Base-by-base conservation (phyloP, 306 rosid genomes). In the Crotalaria pallida region DNA sequence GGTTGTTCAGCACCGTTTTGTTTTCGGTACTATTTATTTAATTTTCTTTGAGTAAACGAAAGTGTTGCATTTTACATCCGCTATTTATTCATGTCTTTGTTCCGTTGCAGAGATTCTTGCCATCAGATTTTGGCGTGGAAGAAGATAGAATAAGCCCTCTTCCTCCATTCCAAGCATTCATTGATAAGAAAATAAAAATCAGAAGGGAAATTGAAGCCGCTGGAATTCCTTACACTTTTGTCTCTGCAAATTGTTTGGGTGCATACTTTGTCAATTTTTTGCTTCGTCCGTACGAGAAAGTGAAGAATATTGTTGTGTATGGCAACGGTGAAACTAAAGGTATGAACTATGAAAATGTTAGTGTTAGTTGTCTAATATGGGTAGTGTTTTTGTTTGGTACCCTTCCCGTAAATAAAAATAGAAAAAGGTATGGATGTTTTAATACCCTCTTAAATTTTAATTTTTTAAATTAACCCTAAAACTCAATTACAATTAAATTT, bases 241-340 rank as follows among this genome's bases (percentile, higher is more conserved):
- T 83, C 0, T 75, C 85, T 0, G 71, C 90, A 45, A 83, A 78
- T 73, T 61, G 69, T 41, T 86, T 2, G 19, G 90, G 65, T 59
- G 73, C 84, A 10, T 86, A 83, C 10, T 86, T 86, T 60, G 79
- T 78, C 0, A 76, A 80, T 47, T 24, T 57, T 71, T 61, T 86
- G 57, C 79, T 86, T 65, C 79, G 36, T 16, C 85, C 90, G 0
- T 13, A 55, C 11, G 29, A 72, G 1, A 41, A 71, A 4, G 7
- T 5, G 0, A 36, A 58, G 0, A 34, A 58, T 23, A 36, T 75
- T 41, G 7, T 2, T 1, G 77, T 83, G 3, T 86, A 77, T 22
- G 85, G 90, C 27, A 67, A 4, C 10, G 90, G 90, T 12, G 44
- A 83, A 47, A 23, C 74, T 1, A 77, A 83, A 52, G 87, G 85